Percentiles rank a stretch among this genome's conserved stretches.
Conservation (phyloP, 495 filamentous ascomycete genomes). For the Neurospora sublineolata region DNA sequence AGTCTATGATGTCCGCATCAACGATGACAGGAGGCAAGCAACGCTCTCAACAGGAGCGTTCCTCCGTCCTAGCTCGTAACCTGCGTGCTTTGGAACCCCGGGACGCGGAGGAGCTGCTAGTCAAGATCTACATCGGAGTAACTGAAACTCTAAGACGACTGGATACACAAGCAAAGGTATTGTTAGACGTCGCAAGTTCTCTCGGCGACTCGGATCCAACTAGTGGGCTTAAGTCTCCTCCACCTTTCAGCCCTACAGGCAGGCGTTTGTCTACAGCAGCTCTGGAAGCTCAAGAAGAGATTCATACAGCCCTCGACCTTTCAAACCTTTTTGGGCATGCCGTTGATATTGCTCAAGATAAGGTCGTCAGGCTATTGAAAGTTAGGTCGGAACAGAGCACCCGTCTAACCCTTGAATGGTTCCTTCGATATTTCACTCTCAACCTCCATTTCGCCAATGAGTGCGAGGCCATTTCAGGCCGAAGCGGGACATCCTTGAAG, state of each 20-base stretch:
- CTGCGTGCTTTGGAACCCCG: constrained; percentile 71
- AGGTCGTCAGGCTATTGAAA: constrained; percentile 82
- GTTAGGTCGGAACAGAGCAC: constrained; percentile 78
- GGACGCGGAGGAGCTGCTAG: constrained; percentile 77
- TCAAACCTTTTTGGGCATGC: constrained; percentile 88
- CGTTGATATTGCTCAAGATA: constrained; percentile 84
- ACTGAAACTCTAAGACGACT: constrained; percentile 78
- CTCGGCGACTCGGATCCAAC: constrained; percentile 32
- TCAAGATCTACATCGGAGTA: constrained; percentile 72
- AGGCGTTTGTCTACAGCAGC: constrained; percentile 15
- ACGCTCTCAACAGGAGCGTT: constrained; percentile 76
- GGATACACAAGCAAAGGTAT: constrained; percentile 81
- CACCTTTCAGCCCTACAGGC: constrained; percentile 35
- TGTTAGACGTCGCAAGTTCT: constrained; percentile 88
- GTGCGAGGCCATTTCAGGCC: constrained; percentile 88
- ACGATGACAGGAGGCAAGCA: constrained; percentile 61
- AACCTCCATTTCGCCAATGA: constrained; percentile 94
- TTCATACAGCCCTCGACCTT: constrained; percentile 77
- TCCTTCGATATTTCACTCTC: constrained; percentile 84
- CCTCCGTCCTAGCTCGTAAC: constrained; percentile 79
- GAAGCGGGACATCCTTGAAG: constrained; percentile 73
- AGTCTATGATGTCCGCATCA: constrained; percentile 78
- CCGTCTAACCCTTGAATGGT: constrained; percentile 60
- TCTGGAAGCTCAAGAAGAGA: constrained; percentile 58
- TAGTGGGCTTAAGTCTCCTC: constrained; percentile 35